Base-by-base conservation (phyloP, 108 stramenopile species). In the Discostella stelligeroides region DNA sequence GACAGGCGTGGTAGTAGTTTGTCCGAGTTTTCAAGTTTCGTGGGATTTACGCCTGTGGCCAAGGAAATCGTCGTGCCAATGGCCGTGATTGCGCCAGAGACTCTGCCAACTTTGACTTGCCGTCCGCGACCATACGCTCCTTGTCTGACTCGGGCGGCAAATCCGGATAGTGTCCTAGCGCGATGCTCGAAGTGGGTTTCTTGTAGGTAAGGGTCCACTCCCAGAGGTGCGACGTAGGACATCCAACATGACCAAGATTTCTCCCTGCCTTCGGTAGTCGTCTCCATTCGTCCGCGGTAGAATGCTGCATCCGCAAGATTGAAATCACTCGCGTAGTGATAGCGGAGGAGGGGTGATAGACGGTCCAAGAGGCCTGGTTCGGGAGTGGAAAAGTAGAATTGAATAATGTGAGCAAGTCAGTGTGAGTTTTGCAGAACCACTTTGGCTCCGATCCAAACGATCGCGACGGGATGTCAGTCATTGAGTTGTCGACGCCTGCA, bases 401-500 rank as follows among this genome's bases (percentile, higher is more conserved):
- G n/a, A n/a, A n/a, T n/a, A n/a, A 47, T 0, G 51, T 34, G 0
- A 66, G 51, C 25, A 66, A 27, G 2, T 66, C 65, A 18, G 14
- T 20, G 13, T 66, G 9, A 53, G 51, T 54, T 51, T 39, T 54
- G 51, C 28, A 66, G 37, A 48, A 48, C 65, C 65, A 54, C 23
- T 66, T 7, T 28, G 65, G 51, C 0, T 54, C 27, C 29, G 48
- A 50, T 9, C 65, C 65, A 66, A 66, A 66, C 10, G 65, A 66
- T 1, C 65, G 49, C 24, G 65, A 66, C 1, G 65, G 65, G 30
- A 66, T 66, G 7, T 66, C 65, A 0, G 65, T 40, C n/a, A 66
- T 51, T 0, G 65, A 27, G 23, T 66, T 47, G 17, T 47, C 46
- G 17, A 27, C 34, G 6, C 65, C 65, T n/a, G 25, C 47, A 49